A percentile compares a stretch with the other conserved stretches of the same genome.
Conservation (phyloP, 768 basidiomycete genomes). For the Lyophyllum decastes region DNA sequence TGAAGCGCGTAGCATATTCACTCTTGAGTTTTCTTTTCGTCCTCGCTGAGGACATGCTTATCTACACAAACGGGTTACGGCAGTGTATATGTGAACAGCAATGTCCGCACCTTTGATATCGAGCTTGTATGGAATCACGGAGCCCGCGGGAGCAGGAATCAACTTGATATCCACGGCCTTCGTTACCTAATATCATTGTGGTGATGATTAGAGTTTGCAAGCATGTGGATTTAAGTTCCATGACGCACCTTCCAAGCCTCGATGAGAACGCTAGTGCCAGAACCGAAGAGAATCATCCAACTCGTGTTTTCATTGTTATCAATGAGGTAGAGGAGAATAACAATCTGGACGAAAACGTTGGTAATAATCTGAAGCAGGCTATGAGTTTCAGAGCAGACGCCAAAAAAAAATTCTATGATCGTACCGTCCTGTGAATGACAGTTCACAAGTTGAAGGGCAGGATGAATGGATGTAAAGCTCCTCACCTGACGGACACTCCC, state of each 20-base stretch:
- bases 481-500: slow-evolving; percentile 90
- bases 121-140: slow-evolving; percentile 75
- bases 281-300: slow-evolving; percentile 95
- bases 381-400: not conserved
- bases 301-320: slow-evolving; percentile 95
- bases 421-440: slow-evolving; percentile 50
- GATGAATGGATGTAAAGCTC: slow-evolving; percentile 5
- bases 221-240: not conserved
- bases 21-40: slow-evolving; percentile 98
- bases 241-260: slow-evolving; percentile 90
- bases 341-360: slow-evolving; percentile 90
- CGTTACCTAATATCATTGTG: slow-evolving; percentile 55
- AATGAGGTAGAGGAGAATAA: slow-evolving; percentile 90
- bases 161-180: slow-evolving; percentile 89
- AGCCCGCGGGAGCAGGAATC: slow-evolving; percentile 59
- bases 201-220: not conserved
- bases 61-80: slow-evolving; percentile 44
- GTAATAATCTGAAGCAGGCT: slow-evolving; percentile 61
- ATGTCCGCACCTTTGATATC: slow-evolving; percentile 70
- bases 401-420: slow-evolving; percentile 9
- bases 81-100: slow-evolving; percentile 12
- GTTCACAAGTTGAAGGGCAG: slow-evolving; percentile 1
- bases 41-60: slow-evolving; percentile 94
- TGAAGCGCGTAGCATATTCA: slow-evolving; percentile 32
- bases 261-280: slow-evolving; percentile 77